phyloP scores from a whole-genome alignment of 2,329 filamentous ascomycete genomes.

The Penicillium olsonii region DNA sequence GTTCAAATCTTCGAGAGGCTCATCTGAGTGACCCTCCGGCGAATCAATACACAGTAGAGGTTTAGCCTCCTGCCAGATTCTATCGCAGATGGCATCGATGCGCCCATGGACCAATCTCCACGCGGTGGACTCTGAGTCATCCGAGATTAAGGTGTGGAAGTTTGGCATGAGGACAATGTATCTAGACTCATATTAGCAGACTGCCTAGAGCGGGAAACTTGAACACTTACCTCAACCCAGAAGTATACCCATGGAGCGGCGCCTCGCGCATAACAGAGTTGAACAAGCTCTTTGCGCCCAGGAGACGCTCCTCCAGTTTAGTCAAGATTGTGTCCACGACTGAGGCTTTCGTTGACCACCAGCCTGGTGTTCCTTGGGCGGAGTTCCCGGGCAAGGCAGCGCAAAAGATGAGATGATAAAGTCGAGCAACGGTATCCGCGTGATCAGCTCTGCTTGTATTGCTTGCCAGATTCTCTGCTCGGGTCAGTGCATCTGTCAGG shows the following conservation, averaged over 20 bases:
- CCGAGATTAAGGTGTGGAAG: conserved; percentile 39
- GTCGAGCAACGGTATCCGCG: conserved; percentile 83
- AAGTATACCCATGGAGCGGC: conserved; percentile 70
- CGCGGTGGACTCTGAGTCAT: conserved; percentile 13
- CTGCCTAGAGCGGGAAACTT: no score
- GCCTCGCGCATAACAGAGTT: conserved; percentile 65
- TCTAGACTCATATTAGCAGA: conserved; percentile 26
- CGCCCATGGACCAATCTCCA: conserved; percentile 44
- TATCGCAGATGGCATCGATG: conserved; percentile 62
- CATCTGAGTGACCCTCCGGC: conserved; percentile 74
- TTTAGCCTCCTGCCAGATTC: conserved; percentile 76
- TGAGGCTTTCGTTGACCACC: conserved; percentile 42
- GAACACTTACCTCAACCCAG: conserved; percentile 59
- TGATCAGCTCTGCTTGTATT: conserved; percentile 82
- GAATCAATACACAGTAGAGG: conserved; percentile 88
- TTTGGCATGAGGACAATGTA: conserved; percentile 52
- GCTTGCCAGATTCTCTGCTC: conserved; percentile 42
- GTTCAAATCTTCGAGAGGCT: conserved; percentile 67
- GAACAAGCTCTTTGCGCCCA: conserved; percentile 64
- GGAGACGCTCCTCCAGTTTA: conserved; percentile 66
- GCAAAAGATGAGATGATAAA: conserved; percentile 68
- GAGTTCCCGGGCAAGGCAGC: conserved; percentile 49
- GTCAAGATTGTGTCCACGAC: conserved; percentile 62
- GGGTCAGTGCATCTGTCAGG: conserved; percentile 33
- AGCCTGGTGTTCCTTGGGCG: conserved; percentile 12